phyloP scores from a whole-genome alignment of 805 yeast genomes.

The Spathaspora girioi region DNA sequence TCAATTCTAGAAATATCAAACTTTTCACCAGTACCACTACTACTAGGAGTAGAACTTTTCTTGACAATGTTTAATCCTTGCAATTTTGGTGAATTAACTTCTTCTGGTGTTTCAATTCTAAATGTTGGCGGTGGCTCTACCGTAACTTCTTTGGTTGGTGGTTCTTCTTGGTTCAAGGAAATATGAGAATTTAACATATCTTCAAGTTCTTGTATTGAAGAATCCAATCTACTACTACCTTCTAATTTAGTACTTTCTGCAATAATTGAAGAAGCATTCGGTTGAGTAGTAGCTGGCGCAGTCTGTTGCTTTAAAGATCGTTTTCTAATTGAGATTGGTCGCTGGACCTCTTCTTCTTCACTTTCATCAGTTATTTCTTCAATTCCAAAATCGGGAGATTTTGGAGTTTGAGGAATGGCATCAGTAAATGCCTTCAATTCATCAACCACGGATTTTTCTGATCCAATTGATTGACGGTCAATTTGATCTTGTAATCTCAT shows the following conservation, averaged over 20 bases:
- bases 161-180: constrained; percentile 1
- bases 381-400: constrained; percentile 30
- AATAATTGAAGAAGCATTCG: constrained; percentile 3
- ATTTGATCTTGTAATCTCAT: constrained; percentile 20
- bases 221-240: background rate
- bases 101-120: background rate
- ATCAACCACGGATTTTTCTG: background rate
- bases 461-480: background rate
- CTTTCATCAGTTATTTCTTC: constrained; percentile 32
- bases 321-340: background rate
- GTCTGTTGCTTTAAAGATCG: background rate
- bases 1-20: background rate
- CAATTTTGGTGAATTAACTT: background rate
- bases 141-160: background rate
- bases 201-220: constrained; percentile 39
- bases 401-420: constrained; percentile 5
- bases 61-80: constrained; percentile 14
- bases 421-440: constrained; percentile 7
- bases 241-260: constrained; percentile 7
- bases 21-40: background rate
- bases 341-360: constrained; percentile 10
- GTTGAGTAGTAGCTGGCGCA: too few relatives aligned
- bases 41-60: constrained; percentile 4
- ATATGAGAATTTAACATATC: constrained; percentile 35
- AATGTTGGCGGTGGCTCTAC: background rate